phyloP scores from a whole-genome alignment of 1,139 yeast genomes.

The Kurtzmaniella quercitrusa region DNA sequence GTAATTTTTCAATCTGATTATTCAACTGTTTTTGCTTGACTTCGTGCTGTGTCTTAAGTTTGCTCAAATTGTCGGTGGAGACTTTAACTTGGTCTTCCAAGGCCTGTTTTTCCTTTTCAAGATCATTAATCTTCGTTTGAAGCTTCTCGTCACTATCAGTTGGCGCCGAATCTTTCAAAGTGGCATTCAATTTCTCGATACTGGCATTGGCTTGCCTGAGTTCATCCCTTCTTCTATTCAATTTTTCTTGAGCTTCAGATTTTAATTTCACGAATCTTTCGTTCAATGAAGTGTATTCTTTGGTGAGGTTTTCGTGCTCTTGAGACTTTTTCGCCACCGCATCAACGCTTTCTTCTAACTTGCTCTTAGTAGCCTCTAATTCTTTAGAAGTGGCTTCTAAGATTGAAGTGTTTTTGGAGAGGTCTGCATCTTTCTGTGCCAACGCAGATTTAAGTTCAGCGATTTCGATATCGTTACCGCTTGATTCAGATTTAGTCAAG shows the following conservation, averaged over 20 bases:
- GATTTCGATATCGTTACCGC: constrained; percentile 17
- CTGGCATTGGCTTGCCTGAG: constrained; percentile 18
- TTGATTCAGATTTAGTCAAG: constrained; percentile 8
- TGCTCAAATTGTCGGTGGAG: constrained; percentile 5
- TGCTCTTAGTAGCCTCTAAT: constrained; percentile 27
- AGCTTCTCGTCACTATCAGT: constrained; percentile 10
- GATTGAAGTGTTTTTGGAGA: background rate
- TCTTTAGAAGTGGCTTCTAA: constrained; percentile 11
- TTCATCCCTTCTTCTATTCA: constrained; percentile 10
- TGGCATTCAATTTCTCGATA: constrained; percentile 21
- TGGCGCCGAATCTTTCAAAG: constrained; percentile 12
- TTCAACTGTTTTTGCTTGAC: constrained; percentile 5
- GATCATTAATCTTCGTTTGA: constrained; percentile 7
- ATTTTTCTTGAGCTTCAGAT: constrained; percentile 9
- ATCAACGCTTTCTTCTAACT: constrained; percentile 25
- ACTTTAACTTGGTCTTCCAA: constrained; percentile 8
- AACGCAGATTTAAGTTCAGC: constrained; percentile 3
- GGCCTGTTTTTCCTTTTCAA: constrained; percentile 7
- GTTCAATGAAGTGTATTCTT: constrained; percentile 4
- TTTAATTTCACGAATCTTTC: constrained; percentile 8
- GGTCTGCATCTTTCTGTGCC: constrained; percentile 5
- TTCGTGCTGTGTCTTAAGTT: constrained; percentile 7
- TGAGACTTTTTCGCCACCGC: constrained; percentile 22
- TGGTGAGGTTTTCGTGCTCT: constrained; percentile 18
- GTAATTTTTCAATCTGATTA: constrained; percentile 12